Evolutionary conservation across 441 rosid genomes (phyloP), one percentile per base, ranked within the genome.

Genomic region (Viola pubescens): DNA sequence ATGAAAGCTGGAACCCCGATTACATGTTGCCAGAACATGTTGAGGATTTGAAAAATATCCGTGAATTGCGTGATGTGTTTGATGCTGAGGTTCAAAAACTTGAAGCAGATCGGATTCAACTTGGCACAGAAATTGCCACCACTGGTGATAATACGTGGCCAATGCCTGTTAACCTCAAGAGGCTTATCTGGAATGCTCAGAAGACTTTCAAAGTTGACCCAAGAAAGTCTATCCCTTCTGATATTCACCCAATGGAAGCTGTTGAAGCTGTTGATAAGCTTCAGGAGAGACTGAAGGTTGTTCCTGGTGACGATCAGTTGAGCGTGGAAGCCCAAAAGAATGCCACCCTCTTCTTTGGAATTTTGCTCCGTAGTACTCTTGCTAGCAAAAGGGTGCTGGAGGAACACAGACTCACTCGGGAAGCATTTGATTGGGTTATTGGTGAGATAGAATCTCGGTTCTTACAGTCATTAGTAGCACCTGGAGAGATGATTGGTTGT

Each of bases 401-500:
- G 80, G 99, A 94, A 71, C 87, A 94, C 70, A 90, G 87, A 81
- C 99, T 94, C 50, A 88, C 88, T 67, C 94, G 94, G 0, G 97
- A 94, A 79, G 96, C 97, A 57, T 94, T 94, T 74, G 97, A 94
- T 69, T 94, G 99, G 99, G 91, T 94, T 61, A 77, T 88, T 56
- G 99, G 97, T 70, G 99, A 94, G 77, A 90, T 94, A 16, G 99
- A 94, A 72, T 85, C 99, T 3, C 81, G 99, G 43, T 94, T 94
- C 54, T 73, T 87, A 54, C 99, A 90, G 71, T 90, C 99, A 39
- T 65, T 86, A 52, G 99, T 94, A 16, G 97, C 99, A 59, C 91
- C 97, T 0, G 99, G 99, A 41, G 99, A 94, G 77, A 94, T 90
- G 99, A 94, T 94, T 26, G 99, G 99, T 40, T 94, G 99, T 74